Evolutionary conservation across 768 basidiomycete genomes (phyloP), one percentile per base, ranked within the genome.

Genomic region (Rhizopogon vesiculosus): DNA sequence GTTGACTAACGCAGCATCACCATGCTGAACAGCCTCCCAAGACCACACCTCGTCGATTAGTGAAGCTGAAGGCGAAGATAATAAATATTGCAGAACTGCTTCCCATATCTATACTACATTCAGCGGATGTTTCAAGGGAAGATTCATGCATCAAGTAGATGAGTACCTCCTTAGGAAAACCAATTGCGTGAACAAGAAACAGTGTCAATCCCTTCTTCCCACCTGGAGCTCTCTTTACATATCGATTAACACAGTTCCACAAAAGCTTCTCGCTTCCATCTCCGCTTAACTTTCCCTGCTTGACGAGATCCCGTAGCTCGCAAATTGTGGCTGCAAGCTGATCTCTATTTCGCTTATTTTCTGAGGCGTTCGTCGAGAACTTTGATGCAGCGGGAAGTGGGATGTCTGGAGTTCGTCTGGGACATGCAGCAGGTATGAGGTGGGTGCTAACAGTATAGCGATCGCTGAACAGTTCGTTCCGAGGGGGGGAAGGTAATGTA

Each of bases 21-120:
- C 94, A 57, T 95, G 91, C 56, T 92, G 86, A 3, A 86, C 78
- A 5, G 89, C 81, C 60, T 97, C 94, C 78, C 90, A 87, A 0
- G 81, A 64, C 92, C 92, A 95, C 1, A 94, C 76, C 53, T 87
- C 82, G 74, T 90, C 76, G 68, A 93, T 60, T 74, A 74, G 55
- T 59, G 46, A 52, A 1, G 65, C 70, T n/a, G 69, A 67, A 19
- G 73, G 62, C 1, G 71, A 72, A 29, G 75, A 67, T 2, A 94
- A 65, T 7, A 95, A 66, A 38, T 72, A 60, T 1, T 66, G 67
- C 1, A 96, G 58, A 16, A 79, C 77, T 0, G 89, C 83, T 64
- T 95, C 91, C 86, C 89, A 96, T 8, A 81, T 88, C 91, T 95
- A 62, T 22, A 15, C 25, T 13, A 22, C n/a, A 12, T 38, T 39